These are phyloP conservation scores for Sideroxylon spinosum DNA, from an alignment of 179 eudicot genomes.

Conservation along the genomic window DNA sequence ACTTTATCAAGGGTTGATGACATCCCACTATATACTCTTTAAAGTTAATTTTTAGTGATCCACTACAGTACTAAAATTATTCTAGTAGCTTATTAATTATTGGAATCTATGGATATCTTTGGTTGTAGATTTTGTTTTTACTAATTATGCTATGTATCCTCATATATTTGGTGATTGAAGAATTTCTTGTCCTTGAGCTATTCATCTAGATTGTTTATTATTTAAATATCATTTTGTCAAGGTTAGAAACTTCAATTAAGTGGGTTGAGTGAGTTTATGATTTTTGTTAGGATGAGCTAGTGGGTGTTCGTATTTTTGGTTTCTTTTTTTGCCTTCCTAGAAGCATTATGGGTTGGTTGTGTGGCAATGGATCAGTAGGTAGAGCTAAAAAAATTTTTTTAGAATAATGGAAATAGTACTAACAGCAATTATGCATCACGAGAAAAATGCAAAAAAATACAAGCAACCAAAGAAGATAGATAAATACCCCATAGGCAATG, in stretches of 20 bases:
- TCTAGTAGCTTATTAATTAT: background rate
- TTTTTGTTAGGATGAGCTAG: conserved; percentile 45
- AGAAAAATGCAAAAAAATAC: conserved; percentile 78
- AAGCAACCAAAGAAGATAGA: conserved; percentile 71
- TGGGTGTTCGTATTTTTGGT: conserved; percentile 65
- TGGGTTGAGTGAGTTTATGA: conserved; percentile 57
- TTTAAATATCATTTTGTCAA: background rate
- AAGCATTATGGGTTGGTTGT: conserved; percentile 68
- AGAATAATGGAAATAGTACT: too few species aligned
- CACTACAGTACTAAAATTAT: background rate
- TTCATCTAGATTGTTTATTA: background rate
- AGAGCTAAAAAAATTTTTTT: too few species aligned
- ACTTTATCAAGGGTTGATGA: too few species aligned
- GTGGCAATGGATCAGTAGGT: conserved; percentile 69
- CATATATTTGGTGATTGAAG: background rate
- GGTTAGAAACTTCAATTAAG: conserved; percentile 22
- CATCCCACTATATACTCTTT: too few species aligned
- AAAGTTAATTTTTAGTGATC: background rate
- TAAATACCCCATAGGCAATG: too few species aligned
- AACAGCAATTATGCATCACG: conserved; percentile 94
- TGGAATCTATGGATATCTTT: background rate
- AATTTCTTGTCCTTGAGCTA: background rate
- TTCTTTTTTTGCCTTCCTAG: conserved; percentile 47
- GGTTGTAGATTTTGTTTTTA: background rate
- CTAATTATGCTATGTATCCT: background rate